These are phyloP conservation scores for Salvia hispanica DNA, from an alignment of 257 asterid genomes.

Conservation along the genomic window DNA sequence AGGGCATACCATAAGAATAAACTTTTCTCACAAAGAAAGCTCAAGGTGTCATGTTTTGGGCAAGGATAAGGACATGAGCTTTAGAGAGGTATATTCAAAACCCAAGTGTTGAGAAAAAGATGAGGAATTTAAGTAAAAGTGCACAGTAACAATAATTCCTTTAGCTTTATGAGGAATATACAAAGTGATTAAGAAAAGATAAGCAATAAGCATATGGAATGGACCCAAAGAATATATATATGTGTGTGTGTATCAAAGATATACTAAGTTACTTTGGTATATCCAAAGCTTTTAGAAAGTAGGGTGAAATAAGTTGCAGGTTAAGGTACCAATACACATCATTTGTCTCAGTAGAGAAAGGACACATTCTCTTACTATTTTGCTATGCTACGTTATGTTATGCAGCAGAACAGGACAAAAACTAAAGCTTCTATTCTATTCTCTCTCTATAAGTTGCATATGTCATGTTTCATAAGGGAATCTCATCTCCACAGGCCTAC, in stretches of 20 bases:
- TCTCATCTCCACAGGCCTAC: constrained; percentile 56
- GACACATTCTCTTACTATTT: constrained; percentile 43
- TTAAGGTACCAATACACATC: constrained; percentile 59
- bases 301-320: constrained; percentile 47
- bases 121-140: constrained; percentile 26
- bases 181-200: constrained; percentile 33
- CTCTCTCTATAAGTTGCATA: constrained; percentile 30
- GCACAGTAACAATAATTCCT: constrained; percentile 30
- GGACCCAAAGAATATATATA: constrained; percentile 43
- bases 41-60: constrained; percentile 17
- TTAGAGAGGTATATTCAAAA: constrained; percentile 47
- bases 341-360: constrained; percentile 51
- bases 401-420: constrained; percentile 58
- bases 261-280: constrained; percentile 46
- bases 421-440: constrained; percentile 58
- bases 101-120: constrained; percentile 25
- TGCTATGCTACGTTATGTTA: constrained; percentile 26
- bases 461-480: constrained; percentile 62
- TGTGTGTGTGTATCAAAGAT: constrained; percentile 26
- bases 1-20: not conserved
- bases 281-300: constrained; percentile 66
- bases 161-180: constrained; percentile 41
- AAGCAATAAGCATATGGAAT: constrained; percentile 26
- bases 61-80: constrained; percentile 26
- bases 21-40: constrained; percentile 19